These are phyloP conservation scores for Zygoascus hellenicus DNA, from an alignment of 1,139 yeast genomes.

Conservation along the genomic window DNA sequence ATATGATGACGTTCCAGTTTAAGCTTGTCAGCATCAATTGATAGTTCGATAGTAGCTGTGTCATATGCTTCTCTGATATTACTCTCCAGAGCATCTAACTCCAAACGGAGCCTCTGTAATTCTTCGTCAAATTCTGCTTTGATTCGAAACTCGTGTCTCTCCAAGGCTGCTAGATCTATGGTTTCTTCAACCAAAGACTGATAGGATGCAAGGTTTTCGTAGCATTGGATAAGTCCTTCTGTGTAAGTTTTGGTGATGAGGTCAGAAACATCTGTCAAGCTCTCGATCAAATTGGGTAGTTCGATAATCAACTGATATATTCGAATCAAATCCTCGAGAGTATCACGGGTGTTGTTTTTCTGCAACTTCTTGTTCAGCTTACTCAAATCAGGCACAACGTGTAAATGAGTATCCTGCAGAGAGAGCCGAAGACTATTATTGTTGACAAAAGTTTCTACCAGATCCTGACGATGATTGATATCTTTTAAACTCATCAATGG, in stretches of 20 bases:
- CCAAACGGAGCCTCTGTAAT: slow-evolving; percentile 52
- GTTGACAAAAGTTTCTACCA: slow-evolving; percentile 68
- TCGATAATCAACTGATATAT: slow-evolving; percentile 71
- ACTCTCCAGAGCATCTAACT: slow-evolving; percentile 50
- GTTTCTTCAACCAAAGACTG: slow-evolving; percentile 90
- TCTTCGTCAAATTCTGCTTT: slow-evolving; percentile 86
- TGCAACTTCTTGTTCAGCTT: slow-evolving; percentile 62
- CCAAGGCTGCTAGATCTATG: slow-evolving; percentile 76
- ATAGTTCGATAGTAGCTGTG: slow-evolving; percentile 65
- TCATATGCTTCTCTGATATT: slow-evolving; percentile 57
- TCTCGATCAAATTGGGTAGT: slow-evolving; percentile 60
- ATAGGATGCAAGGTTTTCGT: slow-evolving; percentile 53
- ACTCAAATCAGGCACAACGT: slow-evolving; percentile 75
- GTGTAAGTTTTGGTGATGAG: slow-evolving; percentile 53
- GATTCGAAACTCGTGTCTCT: slow-evolving; percentile 72
- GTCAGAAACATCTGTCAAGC: slow-evolving; percentile 37
- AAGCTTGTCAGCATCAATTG: slow-evolving; percentile 76
- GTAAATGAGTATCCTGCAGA: slow-evolving; percentile 61
- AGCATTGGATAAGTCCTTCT: slow-evolving; percentile 46
- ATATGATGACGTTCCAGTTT: slow-evolving; percentile 80
- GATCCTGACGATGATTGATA: slow-evolving; percentile 61
- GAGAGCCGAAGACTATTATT: slow-evolving; percentile 57
- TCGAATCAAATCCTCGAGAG: slow-evolving; percentile 84
- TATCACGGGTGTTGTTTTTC: slow-evolving; percentile 39
- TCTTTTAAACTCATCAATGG: slow-evolving; percentile 63